Conservation (phyloP, 768 basidiomycete genomes). For the Pulveroboletus sp. region DNA sequence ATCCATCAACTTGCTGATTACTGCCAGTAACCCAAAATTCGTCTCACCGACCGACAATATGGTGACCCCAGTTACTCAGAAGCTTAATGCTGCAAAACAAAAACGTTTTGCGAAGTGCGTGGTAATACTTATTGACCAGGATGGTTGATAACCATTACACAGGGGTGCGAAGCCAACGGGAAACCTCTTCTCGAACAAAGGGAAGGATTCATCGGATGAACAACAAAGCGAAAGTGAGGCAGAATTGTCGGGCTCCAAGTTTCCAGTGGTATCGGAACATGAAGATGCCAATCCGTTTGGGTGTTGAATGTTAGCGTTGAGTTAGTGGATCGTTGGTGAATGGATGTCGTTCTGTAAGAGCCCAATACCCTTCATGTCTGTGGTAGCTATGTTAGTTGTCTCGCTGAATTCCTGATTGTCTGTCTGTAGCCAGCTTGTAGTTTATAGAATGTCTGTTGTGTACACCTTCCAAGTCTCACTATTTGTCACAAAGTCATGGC, state of each 20-base stretch:
- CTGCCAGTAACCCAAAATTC: constrained; percentile 73
- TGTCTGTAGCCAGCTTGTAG: too few species aligned
- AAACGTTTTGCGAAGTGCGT: constrained; percentile 88
- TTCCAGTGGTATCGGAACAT: constrained; percentile 31
- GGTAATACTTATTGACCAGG: background rate
- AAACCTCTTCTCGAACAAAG: constrained; percentile 47
- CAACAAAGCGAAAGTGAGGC: constrained; percentile 37
- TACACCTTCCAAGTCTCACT: too few species aligned
- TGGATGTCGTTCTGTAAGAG: constrained; percentile 26
- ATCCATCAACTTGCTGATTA: constrained; percentile 4
- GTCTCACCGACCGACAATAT: constrained; percentile 94
- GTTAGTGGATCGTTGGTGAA: background rate
- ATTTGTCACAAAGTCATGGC: too few species aligned
- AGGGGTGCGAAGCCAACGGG: constrained; percentile 61
- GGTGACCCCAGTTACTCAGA: constrained; percentile 91
- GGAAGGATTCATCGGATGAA: constrained; percentile 34
- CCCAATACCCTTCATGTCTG: constrained; percentile 20
- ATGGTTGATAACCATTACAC: background rate
- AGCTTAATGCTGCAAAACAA: constrained; percentile 86
- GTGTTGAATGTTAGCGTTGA: constrained; percentile 7
- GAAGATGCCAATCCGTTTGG: constrained; percentile 75
- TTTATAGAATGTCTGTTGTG: constrained; percentile 16
- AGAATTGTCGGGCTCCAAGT: constrained; percentile 33
- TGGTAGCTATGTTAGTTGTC: constrained; percentile 25
- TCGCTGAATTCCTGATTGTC: constrained; percentile 28